Evolutionary conservation across 2,329 filamentous ascomycete species (phyloP), one percentile per base, ranked within the genome.

Genomic region (Zasmidium angulare): DNA sequence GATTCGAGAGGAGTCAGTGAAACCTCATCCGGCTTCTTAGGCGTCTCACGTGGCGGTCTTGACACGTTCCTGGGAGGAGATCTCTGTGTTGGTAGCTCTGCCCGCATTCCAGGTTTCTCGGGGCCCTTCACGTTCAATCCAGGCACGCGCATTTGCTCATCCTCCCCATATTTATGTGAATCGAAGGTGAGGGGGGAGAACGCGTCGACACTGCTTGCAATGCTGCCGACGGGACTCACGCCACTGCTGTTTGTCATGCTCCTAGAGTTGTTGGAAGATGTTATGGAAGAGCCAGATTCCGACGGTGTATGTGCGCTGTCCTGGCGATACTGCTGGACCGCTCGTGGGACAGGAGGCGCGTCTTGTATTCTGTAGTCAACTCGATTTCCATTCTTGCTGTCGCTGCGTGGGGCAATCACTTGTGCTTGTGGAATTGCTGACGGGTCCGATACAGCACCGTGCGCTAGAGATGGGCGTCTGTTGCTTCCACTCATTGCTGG

Each of bases 271-370:
- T 58, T 61, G 0, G 66, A 67, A 11, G 70, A 73, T n/a, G 63
- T 58, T 4, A 66, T 63, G 1, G 70, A 73, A 2, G 71, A 71
- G 2, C 61, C 65, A 12, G 70, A 72, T 17, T 65, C 67, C n/a
- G 69, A 70, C 2, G 70, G 65, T 19, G 65, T 60, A 43, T 73
- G 70, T n/a, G 36, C 59, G 24, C 63, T 65, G 19, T 69, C 62
- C 46, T 69, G 57, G 20, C 67, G 62, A 54, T 69, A 55, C 29
- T 69, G 63, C 58, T 67, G 61, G 1, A 72, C 64, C 17, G 69
- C 64, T 48, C 64, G 64, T 1, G 71, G 71, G 14, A 74, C 69
- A 22, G 71, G 71, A 23, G 73, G 73, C 11, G 68, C 68, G 54
- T 72, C 67, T 36, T 72, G 63, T 40, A 71, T 57, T 12, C 71